These are phyloP conservation scores for Debaryomyces udenii DNA, from an alignment of 1,139 yeast genomes.

Conservation along the genomic window DNA sequence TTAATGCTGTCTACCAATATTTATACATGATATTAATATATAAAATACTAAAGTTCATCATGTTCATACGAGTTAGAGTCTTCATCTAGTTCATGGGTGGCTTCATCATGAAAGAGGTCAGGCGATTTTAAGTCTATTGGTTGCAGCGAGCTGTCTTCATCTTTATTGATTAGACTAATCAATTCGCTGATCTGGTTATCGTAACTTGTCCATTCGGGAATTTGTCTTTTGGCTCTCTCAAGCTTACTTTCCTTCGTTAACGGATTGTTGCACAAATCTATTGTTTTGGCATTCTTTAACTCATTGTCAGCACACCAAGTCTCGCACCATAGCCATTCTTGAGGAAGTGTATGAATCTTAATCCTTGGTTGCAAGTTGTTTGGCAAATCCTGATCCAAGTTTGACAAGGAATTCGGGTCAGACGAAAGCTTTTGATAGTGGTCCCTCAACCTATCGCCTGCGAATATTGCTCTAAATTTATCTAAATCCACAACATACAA, in stretches of 20 bases:
- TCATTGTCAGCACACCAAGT: slow-evolving; percentile 84
- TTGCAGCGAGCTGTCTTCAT: background rate
- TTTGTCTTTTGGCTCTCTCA: slow-evolving; percentile 70
- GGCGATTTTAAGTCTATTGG: background rate
- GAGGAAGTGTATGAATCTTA: slow-evolving; percentile 73
- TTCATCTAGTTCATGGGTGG: background rate
- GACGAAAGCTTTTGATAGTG: slow-evolving; percentile 83
- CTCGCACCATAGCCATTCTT: slow-evolving; percentile 92
- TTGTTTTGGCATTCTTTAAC: slow-evolving; percentile 65
- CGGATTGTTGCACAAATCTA: slow-evolving; percentile 84
- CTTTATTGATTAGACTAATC: slow-evolving; percentile 7
- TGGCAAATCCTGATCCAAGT: slow-evolving; percentile 90
- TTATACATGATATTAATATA: slow-evolving; percentile 5
- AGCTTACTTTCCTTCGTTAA: slow-evolving; percentile 76
- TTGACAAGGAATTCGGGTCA: slow-evolving; percentile 77
- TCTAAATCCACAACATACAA: slow-evolving; percentile 78
- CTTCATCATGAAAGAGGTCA: background rate
- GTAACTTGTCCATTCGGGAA: slow-evolving; percentile 76
- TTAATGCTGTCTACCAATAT: slow-evolving; percentile 4
- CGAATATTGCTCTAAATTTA: slow-evolving; percentile 62
- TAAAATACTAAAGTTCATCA: slow-evolving; percentile 16
- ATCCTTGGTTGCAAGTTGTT: slow-evolving; percentile 74
- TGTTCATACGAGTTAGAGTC: slow-evolving; percentile 10
- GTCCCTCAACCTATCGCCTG: slow-evolving; percentile 80
- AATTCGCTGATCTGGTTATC: slow-evolving; percentile 49